These are phyloP conservation scores for Zea luxurians DNA, from an alignment of 176 grass and related monocot species.

Conservation along the genomic window DNA sequence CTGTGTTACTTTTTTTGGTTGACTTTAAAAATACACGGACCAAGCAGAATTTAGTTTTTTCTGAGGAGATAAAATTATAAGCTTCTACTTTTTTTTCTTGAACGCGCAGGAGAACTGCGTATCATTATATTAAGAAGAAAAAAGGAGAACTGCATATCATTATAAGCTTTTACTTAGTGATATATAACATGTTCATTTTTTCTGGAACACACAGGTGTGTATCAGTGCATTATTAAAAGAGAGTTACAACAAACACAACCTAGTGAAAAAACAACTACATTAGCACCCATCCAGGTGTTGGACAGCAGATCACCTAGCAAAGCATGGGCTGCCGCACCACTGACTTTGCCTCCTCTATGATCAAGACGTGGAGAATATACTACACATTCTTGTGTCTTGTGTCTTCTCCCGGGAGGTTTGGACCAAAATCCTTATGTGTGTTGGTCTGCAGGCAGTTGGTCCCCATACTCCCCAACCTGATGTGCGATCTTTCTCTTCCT, in stretches of 20 bases:
- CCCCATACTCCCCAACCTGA: too few relatives aligned
- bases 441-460: too few relatives aligned
- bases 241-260: background rate
- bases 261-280: background rate
- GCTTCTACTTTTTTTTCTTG: background rate
- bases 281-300: background rate
- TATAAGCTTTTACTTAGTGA: conserved; percentile 4
- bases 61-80: conserved; percentile 17
- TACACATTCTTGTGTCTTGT: too few relatives aligned
- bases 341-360: too few relatives aligned
- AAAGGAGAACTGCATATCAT: too few relatives aligned
- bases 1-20: conserved; percentile 30
- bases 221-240: background rate
- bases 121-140: background rate
- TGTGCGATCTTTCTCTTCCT: too few relatives aligned
- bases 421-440: too few relatives aligned
- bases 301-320: too few relatives aligned
- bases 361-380: too few relatives aligned
- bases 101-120: background rate
- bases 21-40: conserved; percentile 13
- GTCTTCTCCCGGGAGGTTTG: too few relatives aligned
- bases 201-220: background rate
- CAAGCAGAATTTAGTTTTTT: conserved; percentile 12
- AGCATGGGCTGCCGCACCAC: too few relatives aligned
- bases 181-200: background rate